These are phyloP conservation scores for Backusella liffmaniae DNA, from an alignment of 192 early-diverging fungal species.

Conservation along the genomic window DNA sequence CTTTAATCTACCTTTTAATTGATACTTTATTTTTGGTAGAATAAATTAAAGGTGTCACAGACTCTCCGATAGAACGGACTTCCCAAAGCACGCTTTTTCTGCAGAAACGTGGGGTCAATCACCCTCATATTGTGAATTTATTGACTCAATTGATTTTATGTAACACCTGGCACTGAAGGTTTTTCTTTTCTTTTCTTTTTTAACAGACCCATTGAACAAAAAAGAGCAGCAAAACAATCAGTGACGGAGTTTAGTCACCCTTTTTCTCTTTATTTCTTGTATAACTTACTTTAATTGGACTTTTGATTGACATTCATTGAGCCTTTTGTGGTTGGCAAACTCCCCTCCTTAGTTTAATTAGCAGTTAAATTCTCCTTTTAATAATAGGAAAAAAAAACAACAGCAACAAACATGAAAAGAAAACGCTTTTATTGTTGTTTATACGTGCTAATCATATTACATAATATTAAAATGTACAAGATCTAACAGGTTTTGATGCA, in stretches of 20 bases:
- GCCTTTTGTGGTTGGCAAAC: slow-evolving; percentile 1
- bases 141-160: neutral
- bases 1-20: neutral
- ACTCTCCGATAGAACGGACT: slow-evolving; percentile 6
- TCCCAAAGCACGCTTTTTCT: neutral
- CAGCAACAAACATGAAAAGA: neutral
- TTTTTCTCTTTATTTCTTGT: neutral
- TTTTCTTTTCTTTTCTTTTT: neutral
- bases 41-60: slow-evolving; percentile 4
- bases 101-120: neutral
- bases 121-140: neutral
- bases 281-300: neutral
- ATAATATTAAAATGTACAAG: neutral
- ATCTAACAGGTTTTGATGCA: neutral
- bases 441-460: neutral
- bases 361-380: neutral
- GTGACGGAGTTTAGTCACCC: neutral
- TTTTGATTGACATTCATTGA: neutral
- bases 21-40: neutral
- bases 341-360: neutral
- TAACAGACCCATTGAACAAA: neutral
- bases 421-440: neutral
- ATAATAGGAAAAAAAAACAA: neutral
- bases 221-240: neutral
- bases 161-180: neutral